Base-by-base conservation (phyloP, 495 filamentous ascomycete species). In the Aspergillus kassunensis region DNA sequence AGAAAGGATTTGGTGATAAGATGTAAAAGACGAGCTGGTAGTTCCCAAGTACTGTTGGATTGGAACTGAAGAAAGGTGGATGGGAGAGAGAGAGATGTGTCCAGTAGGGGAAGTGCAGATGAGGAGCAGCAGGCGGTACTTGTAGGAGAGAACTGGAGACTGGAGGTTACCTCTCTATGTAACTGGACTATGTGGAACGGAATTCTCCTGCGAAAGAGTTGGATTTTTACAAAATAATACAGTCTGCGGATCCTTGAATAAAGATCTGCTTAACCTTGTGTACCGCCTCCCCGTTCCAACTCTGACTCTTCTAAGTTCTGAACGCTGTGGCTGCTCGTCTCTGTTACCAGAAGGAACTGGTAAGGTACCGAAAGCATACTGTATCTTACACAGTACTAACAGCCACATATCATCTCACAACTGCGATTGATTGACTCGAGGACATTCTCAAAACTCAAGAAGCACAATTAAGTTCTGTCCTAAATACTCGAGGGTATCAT, bases 311-410 rank as follows among this genome's bases (percentile, higher is more conserved):
- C n/a, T n/a, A 27, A 27, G 24, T 27, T 27, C 24, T 24, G 43
- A 33, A 24, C 10, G 34, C 34, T 15, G 13, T 15, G 20, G 20
- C 20, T 16, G 42, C 16, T n/a, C 27, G 20, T 7, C 4, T n/a
- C 6, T 27, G 11, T 35, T 49, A 18, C n/a, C 29, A 33, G 12
- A n/a, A 27, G n/a, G 21, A 23, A 21, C 19, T 29, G 36, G 47
- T 55, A 44, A 15, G 9, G 47, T 52, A 36, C 25, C 20, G 53
- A 48, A 40, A 35, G 27, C 6, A 46, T 41, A 49, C 34, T 23
- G 58, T 57, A 53, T 37, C 41, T 46, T 56, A 51, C 58, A n/a
- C n/a, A n/a, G n/a, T n/a, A n/a, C 27, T 51, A 36, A 35, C 53
- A 56, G 50, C 31, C 34, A 51, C 42, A 48, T 16, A 29, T 31